A percentile compares a stretch with the other conserved stretches of the same genome.
Evolutionary conservation across 495 filamentous ascomycete genomes (phyloP).

Genomic region (Podospora pseudocomata): DNA sequence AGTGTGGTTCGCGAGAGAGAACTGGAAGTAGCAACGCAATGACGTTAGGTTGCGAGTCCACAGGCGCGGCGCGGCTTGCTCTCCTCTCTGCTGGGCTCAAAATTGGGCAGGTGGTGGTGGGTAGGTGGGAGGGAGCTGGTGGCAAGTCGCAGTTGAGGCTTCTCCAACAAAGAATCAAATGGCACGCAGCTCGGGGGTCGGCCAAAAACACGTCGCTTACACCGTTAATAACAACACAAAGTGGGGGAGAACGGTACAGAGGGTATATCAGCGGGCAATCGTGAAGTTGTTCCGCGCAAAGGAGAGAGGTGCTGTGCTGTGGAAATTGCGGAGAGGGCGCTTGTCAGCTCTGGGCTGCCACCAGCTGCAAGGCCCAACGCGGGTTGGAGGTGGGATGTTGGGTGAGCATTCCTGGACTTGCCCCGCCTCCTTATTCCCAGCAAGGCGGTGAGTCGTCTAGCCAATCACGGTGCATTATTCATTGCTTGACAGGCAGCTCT

Average conservation of each 20-base stretch:
- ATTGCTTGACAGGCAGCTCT: not conserved
- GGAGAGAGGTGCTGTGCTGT: not conserved
- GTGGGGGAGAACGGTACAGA: not conserved
- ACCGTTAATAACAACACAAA: not conserved
- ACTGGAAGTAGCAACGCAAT: slow-evolving; percentile 16
- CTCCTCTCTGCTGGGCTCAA: slow-evolving; percentile 22
- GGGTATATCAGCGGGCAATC: not conserved
- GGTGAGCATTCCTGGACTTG: not conserved
- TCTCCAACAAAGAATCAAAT: not conserved
- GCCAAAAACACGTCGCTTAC: not conserved
- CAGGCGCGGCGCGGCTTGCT: slow-evolving; percentile 14
- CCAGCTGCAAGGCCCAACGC: slow-evolving; percentile 4
- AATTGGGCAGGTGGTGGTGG: slow-evolving; percentile 26
- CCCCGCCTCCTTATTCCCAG: not conserved
- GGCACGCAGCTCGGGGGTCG: not conserved
- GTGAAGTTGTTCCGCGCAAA: not conserved
- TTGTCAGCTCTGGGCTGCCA: not conserved
- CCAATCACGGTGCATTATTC: not conserved
- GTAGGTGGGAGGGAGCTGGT: not conserved
- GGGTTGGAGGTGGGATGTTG: not conserved
- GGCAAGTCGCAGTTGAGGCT: slow-evolving; percentile 10
- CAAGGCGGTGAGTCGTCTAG: not conserved
- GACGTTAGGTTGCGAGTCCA: slow-evolving; percentile 22
- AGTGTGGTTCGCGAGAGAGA: slow-evolving; percentile 12
- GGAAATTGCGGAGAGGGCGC: slow-evolving; percentile 8